Conservation (phyloP, 2,329 filamentous ascomycete genomes). For the Fusarium hainanense region DNA sequence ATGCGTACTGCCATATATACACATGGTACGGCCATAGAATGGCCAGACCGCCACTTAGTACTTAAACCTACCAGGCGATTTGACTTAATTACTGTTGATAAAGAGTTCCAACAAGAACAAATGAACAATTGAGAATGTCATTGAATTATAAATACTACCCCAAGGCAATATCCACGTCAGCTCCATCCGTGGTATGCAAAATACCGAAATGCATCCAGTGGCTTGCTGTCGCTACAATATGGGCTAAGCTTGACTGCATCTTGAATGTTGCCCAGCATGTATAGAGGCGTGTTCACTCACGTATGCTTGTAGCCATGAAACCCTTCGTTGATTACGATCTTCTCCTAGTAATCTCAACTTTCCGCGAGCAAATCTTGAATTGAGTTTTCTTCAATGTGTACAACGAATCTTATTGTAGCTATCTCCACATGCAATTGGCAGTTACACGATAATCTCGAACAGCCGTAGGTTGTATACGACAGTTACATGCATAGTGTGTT, state of each 20-base stretch:
- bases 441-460: neutral
- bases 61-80: neutral
- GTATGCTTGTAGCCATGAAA: neutral
- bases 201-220: neutral
- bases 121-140: neutral
- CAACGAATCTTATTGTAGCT: slow-evolving; percentile 2
- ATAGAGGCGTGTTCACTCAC: neutral
- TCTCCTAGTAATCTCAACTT: neutral
- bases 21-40: neutral
- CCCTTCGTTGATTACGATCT: neutral
- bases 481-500: slow-evolving; percentile 6
- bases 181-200: neutral
- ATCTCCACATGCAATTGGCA: slow-evolving; percentile 11
- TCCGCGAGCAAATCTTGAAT: neutral
- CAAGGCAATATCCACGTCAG: neutral
- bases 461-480: slow-evolving; percentile 10
- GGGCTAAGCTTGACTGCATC: neutral
- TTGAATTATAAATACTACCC: neutral
- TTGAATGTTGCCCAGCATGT: neutral
- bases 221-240: neutral
- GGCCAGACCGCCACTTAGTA: slow-evolving; percentile 30
- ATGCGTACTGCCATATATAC: neutral
- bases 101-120: neutral
- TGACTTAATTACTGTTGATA: neutral
- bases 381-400: neutral